phyloP scores from a whole-genome alignment of 2,329 filamentous ascomycete species.

The Pseudomassariella vexata region DNA sequence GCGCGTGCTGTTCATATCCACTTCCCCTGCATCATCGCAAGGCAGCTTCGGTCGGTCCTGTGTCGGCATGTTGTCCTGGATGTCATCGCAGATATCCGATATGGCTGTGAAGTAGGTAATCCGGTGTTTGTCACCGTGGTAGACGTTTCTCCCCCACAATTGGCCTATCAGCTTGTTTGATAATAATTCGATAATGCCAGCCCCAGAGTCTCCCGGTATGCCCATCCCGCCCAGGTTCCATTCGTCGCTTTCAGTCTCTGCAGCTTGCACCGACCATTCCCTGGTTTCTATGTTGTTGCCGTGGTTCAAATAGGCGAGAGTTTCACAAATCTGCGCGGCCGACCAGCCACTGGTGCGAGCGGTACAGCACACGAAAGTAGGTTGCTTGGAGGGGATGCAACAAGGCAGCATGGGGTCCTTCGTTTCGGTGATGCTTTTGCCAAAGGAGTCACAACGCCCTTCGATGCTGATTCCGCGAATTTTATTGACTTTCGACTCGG shows the following conservation, averaged over 20 bases:
- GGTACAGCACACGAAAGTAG: slow-evolving; percentile 6
- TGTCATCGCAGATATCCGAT: slow-evolving; percentile 10
- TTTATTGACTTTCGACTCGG: slow-evolving; percentile 4
- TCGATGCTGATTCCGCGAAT: slow-evolving; percentile 3
- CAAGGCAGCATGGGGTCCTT: slow-evolving; percentile 3
- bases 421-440: slow-evolving; percentile 1
- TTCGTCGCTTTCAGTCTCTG: slow-evolving; percentile 1
- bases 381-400: too few relatives aligned
- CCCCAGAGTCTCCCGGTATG: slow-evolving; percentile 9
- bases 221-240: slow-evolving; percentile 9
- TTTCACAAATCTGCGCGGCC: slow-evolving; percentile 4
- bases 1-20: too few relatives aligned
- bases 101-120: slow-evolving; percentile 9
- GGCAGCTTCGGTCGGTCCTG: not conserved
- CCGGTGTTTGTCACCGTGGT: slow-evolving; percentile 2
- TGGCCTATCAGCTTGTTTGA: slow-evolving; percentile 9
- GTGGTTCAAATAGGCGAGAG: not conserved
- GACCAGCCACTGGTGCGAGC: slow-evolving; percentile 10
- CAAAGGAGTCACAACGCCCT: slow-evolving; percentile 6
- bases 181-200: slow-evolving; percentile 7
- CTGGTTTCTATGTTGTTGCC: slow-evolving; percentile 4
- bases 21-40: not conserved
- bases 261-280: slow-evolving; percentile 9
- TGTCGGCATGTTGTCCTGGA: slow-evolving; percentile 6
- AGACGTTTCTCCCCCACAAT: slow-evolving; percentile 10